Base-by-base conservation (phyloP, 139 green algal species). In the Volvox africanus region DNA sequence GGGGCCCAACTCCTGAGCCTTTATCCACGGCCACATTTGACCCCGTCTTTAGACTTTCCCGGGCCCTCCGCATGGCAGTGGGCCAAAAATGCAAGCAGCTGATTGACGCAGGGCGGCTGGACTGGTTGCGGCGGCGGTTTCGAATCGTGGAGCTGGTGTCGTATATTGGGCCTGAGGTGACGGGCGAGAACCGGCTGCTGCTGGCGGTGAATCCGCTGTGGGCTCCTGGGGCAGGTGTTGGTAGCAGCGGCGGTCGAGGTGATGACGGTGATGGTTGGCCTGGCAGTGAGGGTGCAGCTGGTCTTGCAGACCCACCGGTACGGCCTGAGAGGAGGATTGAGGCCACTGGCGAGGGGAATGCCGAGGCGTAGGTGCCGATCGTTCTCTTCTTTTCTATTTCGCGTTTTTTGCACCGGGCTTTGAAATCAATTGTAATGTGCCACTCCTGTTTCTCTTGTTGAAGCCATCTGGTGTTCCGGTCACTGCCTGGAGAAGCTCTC, bases 61-160 rank as follows among this genome's bases (percentile, higher is more conserved):
- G 94, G 12, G 37, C 65, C 30, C 35, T 87, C 71, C 89, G 94
- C 14, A 95, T 96, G 35, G 90, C 65, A 0, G 67, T 98, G 6
- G 96, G 96, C 0, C 68, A 65, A 35, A 92, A 91, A 73, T 97
- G 95, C 93, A 98, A 98, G 91, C 71, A 86, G 75, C 89, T 98
- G 28, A 95, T 98, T 26, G 96, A 98, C 86, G 68, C 62, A 13
- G 96, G 92, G 1, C 91, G 96, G n/a, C 61, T 94, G 88, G 78
- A 69, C 17, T 98, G 94, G 95, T 91, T 97, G 81, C 61, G 16
- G 76, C 12, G 26, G 6, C 97, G 94, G 93, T 92, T 97, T 73
- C 55, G 61, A 61, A 32, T 14, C 55, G 76, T 55, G 12, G 87
- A 91, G 21, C 77, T 93, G 21, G 92, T 96, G 80, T 33, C 86